These are phyloP conservation scores for Diaporthe destruens DNA, from an alignment of 2,329 filamentous ascomycete species.

Conservation along the genomic window DNA sequence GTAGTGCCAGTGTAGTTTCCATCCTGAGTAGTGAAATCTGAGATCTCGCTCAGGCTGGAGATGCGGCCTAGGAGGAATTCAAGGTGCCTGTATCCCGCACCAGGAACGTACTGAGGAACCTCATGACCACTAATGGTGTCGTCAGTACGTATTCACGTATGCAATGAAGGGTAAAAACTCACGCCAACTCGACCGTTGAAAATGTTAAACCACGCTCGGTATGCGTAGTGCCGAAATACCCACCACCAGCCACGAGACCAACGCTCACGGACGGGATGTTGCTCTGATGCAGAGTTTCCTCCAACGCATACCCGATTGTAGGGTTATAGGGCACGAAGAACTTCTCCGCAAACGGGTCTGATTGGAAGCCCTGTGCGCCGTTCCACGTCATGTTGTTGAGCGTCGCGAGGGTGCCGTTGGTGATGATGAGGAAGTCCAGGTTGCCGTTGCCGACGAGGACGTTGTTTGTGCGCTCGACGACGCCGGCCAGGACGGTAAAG, in stretches of 20 bases:
- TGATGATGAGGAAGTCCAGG: constrained; percentile 67
- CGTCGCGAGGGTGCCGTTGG: constrained; percentile 72
- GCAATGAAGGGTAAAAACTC: background rate
- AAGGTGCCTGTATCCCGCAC: constrained; percentile 37
- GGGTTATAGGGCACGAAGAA: constrained; percentile 40
- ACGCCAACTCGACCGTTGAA: constrained; percentile 34
- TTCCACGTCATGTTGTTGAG: constrained; percentile 82
- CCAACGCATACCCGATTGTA: constrained; percentile 26
- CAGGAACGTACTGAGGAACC: constrained; percentile 39
- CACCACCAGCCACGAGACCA: constrained; percentile 37
- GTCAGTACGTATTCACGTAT: background rate
- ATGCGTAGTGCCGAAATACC: constrained; percentile 36
- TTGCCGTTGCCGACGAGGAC: constrained; percentile 34
- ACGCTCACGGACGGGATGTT: constrained; percentile 34
- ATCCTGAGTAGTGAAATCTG: constrained; percentile 38
- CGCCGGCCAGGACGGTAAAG: constrained; percentile 33
- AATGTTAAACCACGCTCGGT: constrained; percentile 39
- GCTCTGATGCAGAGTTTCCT: constrained; percentile 7
- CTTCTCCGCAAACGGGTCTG: constrained; percentile 52
- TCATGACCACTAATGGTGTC: constrained; percentile 24
- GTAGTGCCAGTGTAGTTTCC: constrained; percentile 24
- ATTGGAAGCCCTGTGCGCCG: constrained; percentile 73
- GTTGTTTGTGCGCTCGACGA: constrained; percentile 40
- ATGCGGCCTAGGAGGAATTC: constrained; percentile 41
- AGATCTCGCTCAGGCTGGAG: constrained; percentile 34